Evolutionary conservation across 2,329 filamentous ascomycete genomes (phyloP).

Genomic region (Fusarium oxysporum): DNA sequence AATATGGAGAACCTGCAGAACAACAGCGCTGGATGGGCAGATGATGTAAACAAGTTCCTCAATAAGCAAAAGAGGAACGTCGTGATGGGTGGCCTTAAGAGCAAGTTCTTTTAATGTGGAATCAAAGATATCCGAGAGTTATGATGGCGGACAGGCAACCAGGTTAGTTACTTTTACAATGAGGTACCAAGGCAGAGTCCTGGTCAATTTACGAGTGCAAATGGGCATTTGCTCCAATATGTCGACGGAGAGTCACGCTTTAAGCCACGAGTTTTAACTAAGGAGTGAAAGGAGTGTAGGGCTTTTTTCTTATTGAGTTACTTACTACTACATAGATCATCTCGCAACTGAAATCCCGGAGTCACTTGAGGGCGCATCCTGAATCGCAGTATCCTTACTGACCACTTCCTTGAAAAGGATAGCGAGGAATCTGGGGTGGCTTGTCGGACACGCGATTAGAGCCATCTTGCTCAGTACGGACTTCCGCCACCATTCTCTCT

Average conservation of each 20-base stretch:
- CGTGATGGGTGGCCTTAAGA: constrained; percentile 75
- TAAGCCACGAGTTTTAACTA: not conserved
- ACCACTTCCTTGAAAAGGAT: not conserved
- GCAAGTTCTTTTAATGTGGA: constrained; percentile 62
- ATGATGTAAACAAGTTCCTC: constrained; percentile 89
- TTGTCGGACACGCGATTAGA: not conserved
- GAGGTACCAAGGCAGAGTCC: constrained; percentile 26
- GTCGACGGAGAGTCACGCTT: not conserved
- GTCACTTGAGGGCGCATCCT: not conserved
- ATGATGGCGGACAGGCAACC: not conserved
- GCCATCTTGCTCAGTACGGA: not conserved
- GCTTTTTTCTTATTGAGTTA: not conserved
- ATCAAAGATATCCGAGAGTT: not conserved
- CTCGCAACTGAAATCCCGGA: not conserved
- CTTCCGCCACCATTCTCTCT: not conserved
- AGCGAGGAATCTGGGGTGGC: not conserved
- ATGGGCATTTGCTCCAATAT: not conserved
- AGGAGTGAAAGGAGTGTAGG: not conserved
- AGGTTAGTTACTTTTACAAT: constrained; percentile 2
- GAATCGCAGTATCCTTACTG: not conserved
- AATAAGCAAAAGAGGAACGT: constrained; percentile 88
- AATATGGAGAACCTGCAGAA: constrained; percentile 85
- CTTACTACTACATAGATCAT: not conserved
- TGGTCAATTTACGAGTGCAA: not conserved
- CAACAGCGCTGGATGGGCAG: constrained; percentile 84